phyloP scores from a whole-genome alignment of 345 rosid species.

The Bruguiera gymnorhiza region DNA sequence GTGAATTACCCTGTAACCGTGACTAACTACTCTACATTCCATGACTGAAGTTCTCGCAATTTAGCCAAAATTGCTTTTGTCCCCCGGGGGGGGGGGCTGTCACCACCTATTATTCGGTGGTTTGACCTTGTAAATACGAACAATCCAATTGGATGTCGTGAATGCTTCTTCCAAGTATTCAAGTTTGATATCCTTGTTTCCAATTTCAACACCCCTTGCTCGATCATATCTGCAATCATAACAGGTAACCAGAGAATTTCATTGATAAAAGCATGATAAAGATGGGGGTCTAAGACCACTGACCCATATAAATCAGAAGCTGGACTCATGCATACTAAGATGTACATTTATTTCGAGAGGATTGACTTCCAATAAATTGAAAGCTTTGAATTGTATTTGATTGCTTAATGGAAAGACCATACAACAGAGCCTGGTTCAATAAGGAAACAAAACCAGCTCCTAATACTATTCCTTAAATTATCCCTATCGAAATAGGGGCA shows the following conservation, averaged over 20 bases:
- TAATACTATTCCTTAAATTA: too few relatives aligned
- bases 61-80: not conserved
- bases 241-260: not conserved
- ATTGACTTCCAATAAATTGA: too few relatives aligned
- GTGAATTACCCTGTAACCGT: not conserved
- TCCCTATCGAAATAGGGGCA: too few relatives aligned
- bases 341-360: too few relatives aligned
- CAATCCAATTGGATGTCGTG: constrained; percentile 97
- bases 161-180: constrained; percentile 95
- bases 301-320: too few relatives aligned
- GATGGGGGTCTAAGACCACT: too few relatives aligned
- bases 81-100: not conserved
- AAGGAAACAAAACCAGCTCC: too few relatives aligned
- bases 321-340: too few relatives aligned
- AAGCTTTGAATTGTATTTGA: too few relatives aligned
- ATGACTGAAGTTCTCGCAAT: not conserved
- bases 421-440: too few relatives aligned
- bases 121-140: constrained; percentile 91
- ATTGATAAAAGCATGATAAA: not conserved
- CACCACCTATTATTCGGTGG: constrained; percentile 94
- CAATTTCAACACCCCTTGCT: not conserved
- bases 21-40: not conserved
- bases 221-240: not conserved
- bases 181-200: constrained; percentile 88
- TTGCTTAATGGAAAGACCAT: too few relatives aligned